These are phyloP conservation scores for Wakefieldia striispora DNA, from an alignment of 768 basidiomycete genomes.

Conservation along the genomic window DNA sequence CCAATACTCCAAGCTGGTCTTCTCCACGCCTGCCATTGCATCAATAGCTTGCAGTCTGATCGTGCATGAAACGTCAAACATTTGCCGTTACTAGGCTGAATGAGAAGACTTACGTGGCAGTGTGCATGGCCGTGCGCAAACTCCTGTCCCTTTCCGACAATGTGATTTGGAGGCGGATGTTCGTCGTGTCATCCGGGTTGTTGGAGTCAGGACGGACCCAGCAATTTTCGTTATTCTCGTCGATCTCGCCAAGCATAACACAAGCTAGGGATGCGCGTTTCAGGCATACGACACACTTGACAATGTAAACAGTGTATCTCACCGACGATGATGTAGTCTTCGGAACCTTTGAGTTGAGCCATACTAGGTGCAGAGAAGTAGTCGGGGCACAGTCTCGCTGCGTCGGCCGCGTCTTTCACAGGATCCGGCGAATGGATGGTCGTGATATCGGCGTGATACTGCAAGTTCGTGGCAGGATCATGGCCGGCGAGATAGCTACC, in stretches of 20 bases:
- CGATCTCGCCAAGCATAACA: slow-evolving; percentile 8
- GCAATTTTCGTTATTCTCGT: slow-evolving; percentile 4
- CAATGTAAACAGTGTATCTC: background rate
- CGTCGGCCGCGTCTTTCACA: slow-evolving; percentile 6
- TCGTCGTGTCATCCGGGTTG: slow-evolving; percentile 6
- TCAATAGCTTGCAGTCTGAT: slow-evolving; percentile 1
- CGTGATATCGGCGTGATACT: slow-evolving; percentile 14
- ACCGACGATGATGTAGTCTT: slow-evolving; percentile 7
- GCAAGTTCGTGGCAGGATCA: slow-evolving; percentile 1
- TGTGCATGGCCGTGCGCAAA: slow-evolving; percentile 10
- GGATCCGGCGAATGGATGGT: slow-evolving; percentile 9
- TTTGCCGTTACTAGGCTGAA: no score
- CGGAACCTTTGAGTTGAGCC: slow-evolving; percentile 10
- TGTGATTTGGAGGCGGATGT: slow-evolving; percentile 9
- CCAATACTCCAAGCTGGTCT: slow-evolving; percentile 3
- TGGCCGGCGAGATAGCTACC: slow-evolving; percentile 9
- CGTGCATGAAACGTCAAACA: background rate
- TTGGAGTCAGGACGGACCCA: background rate
- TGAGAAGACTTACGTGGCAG: slow-evolving; percentile 4
- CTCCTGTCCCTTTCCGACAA: slow-evolving; percentile 7
- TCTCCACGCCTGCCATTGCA: background rate
- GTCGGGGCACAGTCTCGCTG: slow-evolving; percentile 14
- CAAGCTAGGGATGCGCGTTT: slow-evolving; percentile 1
- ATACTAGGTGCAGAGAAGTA: slow-evolving; percentile 13
- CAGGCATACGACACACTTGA: background rate